These are phyloP conservation scores for Mucor circinelloides DNA, from an alignment of 371 early-diverging fungal species.

Conservation along the genomic window DNA sequence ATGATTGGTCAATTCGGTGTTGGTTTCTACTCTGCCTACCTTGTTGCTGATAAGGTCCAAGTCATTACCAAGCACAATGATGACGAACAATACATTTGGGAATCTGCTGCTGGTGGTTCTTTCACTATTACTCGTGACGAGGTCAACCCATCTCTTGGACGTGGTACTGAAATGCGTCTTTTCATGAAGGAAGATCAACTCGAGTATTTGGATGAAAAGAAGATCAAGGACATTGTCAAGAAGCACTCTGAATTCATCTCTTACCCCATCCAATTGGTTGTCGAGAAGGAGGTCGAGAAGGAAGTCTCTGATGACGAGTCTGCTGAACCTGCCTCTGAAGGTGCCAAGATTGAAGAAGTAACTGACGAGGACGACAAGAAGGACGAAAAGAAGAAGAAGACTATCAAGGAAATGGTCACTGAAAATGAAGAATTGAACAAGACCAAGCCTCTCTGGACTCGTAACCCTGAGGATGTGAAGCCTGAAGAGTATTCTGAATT, in stretches of 20 bases:
- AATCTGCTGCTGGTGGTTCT: conserved; percentile 60
- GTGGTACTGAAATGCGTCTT: conserved; percentile 82
- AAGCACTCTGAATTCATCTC: conserved; percentile 85
- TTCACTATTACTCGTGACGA: conserved; percentile 82
- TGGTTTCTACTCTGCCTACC: conserved; percentile 86
- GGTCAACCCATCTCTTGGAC: conserved; percentile 61
- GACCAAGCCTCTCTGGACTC: conserved; percentile 89
- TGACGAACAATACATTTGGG: conserved; percentile 80
- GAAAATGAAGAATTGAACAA: conserved; percentile 64
- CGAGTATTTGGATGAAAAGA: conserved; percentile 57
- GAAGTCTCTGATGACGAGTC: conserved; percentile 86
- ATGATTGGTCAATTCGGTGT: conserved; percentile 96
- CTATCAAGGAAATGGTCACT: conserved; percentile 62
- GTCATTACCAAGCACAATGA: conserved; percentile 83
- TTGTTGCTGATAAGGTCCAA: conserved; percentile 85
- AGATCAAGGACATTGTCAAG: conserved; percentile 68
- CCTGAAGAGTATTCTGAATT: conserved; percentile 80
- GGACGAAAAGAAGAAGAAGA: conserved; percentile 67
- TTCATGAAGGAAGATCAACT: conserved; percentile 81
- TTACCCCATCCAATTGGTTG: conserved; percentile 57
- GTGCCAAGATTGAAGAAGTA: conserved; percentile 62
- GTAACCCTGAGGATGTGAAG: conserved; percentile 71
- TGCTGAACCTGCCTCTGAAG: conserved; percentile 62
- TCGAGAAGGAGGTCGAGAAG: conserved; percentile 71
- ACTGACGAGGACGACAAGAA: conserved; percentile 76